Evolutionary conservation across 441 rosid genomes (phyloP), one percentile per base, ranked within the genome.

Genomic region (Erodium texanum): DNA sequence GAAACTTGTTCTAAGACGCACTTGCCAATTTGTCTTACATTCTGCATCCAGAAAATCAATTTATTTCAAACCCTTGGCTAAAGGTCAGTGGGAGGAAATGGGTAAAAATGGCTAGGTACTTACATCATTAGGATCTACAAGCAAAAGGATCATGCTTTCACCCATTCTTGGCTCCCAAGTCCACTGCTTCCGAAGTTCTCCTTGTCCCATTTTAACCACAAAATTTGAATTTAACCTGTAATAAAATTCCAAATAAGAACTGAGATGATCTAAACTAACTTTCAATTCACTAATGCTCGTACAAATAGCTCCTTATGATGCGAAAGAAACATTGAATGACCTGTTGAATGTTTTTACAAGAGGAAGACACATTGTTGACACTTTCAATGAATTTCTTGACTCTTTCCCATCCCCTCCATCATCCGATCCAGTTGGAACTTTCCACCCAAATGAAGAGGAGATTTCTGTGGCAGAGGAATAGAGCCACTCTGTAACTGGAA

Each of bases 91-190:
- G 50, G 19, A 34, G 32, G 50, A 16, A 66, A 65, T 16, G 18
- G 62, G 24, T 52, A 10, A 38, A 48, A 59, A 45, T 19, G 32
- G 43, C 43, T 20, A 15, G 52, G 58, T 22, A 77, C 88, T 43
- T 76, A 95, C 99, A 76, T 95, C 99, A 85, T 87, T 89, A 69
- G 98, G 89, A 82, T 95, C 98, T 52, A 92, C 75, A 80, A 95
- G 95, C 68, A 84, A 83, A 77, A 92, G 96, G 80, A 92, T 85
- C 80, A 95, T 79, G 74, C 92, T 83, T 79, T 90, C 89, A 24
- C 87, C 83, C 98, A 95, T 95, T 75, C 81, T 79, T 69, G 98
- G 97, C 76, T 92, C 96, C 98, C 98, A 95, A 56, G 82, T 81
- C 99, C 98, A 95, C 77, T 87, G 92, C 81, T 85, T 87, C 72